Evolutionary conservation across 176 grass and related monocot species (phyloP).

Genomic region (Pontederia paniculata): DNA sequence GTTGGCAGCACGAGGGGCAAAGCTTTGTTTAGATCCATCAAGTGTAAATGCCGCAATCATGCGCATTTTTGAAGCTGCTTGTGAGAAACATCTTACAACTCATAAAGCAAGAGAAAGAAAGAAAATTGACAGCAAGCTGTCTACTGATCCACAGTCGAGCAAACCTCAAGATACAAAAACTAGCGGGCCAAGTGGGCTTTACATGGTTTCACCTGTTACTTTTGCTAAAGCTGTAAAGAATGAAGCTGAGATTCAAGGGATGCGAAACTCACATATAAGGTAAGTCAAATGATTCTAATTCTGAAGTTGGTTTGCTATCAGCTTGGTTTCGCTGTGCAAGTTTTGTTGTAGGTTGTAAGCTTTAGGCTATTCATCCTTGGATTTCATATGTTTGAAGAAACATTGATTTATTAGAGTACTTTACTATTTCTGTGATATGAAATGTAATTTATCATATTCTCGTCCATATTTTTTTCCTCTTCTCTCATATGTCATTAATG

Average conservation of each 20-base stretch:
- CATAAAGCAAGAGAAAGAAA: slow-evolving; percentile 20
- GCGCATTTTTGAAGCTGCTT: slow-evolving; percentile 53
- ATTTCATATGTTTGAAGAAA: no score
- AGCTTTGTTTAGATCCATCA: slow-evolving; percentile 82
- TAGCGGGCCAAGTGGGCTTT: slow-evolving; percentile 32
- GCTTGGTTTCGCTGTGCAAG: neutral
- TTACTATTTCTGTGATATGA: no score
- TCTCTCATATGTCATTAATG: no score
- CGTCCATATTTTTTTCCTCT: no score
- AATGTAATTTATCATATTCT: no score
- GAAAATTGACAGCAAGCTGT: slow-evolving; percentile 16
- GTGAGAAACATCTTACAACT: slow-evolving; percentile 25
- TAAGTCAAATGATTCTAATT: slow-evolving; percentile 24
- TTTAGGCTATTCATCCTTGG: no score
- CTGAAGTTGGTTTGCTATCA: neutral
- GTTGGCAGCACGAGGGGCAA: slow-evolving; percentile 59
- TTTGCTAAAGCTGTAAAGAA: slow-evolving; percentile 84
- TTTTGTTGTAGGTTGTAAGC: neutral
- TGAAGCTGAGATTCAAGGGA: slow-evolving; percentile 75
- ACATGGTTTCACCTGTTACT: slow-evolving; percentile 62
- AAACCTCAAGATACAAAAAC: slow-evolving; percentile 20
- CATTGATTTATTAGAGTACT: no score
- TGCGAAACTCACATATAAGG: slow-evolving; percentile 83
- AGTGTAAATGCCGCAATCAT: slow-evolving; percentile 88
- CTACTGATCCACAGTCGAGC: slow-evolving; percentile 3